Percentiles rank a stretch among this genome's conserved stretches.
Conservation (phyloP, 2,329 filamentous ascomycete genomes). For the Colletotrichum orchidophilum region DNA sequence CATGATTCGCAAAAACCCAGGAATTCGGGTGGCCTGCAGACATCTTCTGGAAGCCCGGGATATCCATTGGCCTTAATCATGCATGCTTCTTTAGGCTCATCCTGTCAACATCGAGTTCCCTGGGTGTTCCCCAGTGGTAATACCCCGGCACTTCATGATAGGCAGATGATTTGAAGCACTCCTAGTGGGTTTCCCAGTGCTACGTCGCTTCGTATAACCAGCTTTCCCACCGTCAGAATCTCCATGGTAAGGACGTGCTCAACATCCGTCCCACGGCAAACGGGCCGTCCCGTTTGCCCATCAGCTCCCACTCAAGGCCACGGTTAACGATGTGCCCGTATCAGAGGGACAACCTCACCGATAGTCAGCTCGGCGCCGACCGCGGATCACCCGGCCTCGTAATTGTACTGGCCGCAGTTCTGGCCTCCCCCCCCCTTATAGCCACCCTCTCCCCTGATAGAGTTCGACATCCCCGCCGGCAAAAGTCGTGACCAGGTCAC, state of each 20-base stretch:
- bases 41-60: not conserved
- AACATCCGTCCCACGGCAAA: not conserved
- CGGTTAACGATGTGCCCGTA: not conserved
- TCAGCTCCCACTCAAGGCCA: constrained; percentile 4
- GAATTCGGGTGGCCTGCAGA: constrained; percentile 34
- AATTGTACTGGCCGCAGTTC: constrained; percentile 9
- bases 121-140: not conserved
- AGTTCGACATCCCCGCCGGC: constrained; percentile 2
- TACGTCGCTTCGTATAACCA: not conserved
- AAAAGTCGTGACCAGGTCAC: constrained; percentile 10
- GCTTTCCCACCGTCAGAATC: not conserved
- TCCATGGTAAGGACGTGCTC: not conserved
- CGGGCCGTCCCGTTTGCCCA: constrained; percentile 24
- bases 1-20: constrained; percentile 46
- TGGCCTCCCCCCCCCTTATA: not conserved
- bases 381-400: constrained; percentile 4
- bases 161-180: not conserved
- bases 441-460: not conserved
- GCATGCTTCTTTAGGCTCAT: not conserved
- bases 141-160: not conserved
- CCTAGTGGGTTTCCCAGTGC: not conserved
- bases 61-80: constrained; percentile 26
- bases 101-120: not conserved
- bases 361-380: not conserved
- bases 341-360: constrained; percentile 5